Percentiles rank a stretch among this genome's conserved stretches.
Conservation (phyloP, 139 green algal genomes). For the Gonium pectorale region DNA sequence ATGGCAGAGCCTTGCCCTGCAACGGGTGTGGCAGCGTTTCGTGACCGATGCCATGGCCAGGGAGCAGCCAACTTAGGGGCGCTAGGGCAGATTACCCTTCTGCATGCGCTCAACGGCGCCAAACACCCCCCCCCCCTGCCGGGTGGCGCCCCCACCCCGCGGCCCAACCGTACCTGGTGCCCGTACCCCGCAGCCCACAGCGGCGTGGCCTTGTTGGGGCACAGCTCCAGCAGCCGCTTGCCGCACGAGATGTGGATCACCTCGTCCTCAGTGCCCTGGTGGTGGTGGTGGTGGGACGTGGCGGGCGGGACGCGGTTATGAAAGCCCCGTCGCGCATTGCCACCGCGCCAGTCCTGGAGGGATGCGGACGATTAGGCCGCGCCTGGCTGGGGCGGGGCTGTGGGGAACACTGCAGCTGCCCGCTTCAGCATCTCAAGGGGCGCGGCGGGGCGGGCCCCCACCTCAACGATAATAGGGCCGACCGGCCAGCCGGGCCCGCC, state of each 20-base stretch:
- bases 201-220: constrained; percentile 66
- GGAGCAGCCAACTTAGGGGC: background rate
- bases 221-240: constrained; percentile 69
- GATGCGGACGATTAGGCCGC: too few relatives aligned
- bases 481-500: too few relatives aligned
- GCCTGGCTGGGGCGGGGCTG: too few relatives aligned
- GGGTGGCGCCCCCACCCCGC: background rate
- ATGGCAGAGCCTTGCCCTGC: background rate
- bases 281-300: background rate
- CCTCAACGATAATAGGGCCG: too few relatives aligned
- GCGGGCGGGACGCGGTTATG: too few relatives aligned
- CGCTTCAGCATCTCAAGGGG: too few relatives aligned
- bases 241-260: constrained; percentile 91
- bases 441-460: too few relatives aligned
- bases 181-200: constrained; percentile 83
- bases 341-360: too few relatives aligned
- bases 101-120: background rate
- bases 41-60: background rate
- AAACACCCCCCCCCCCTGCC: background rate
- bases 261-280: constrained; percentile 72
- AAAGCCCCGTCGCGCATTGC: too few relatives aligned
- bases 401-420: too few relatives aligned
- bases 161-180: constrained; percentile 63
- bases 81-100: background rate
- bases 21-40: background rate